Evolutionary conservation across 2,329 filamentous ascomycete genomes (phyloP).

Genomic region (Clonostachys byssicola): DNA sequence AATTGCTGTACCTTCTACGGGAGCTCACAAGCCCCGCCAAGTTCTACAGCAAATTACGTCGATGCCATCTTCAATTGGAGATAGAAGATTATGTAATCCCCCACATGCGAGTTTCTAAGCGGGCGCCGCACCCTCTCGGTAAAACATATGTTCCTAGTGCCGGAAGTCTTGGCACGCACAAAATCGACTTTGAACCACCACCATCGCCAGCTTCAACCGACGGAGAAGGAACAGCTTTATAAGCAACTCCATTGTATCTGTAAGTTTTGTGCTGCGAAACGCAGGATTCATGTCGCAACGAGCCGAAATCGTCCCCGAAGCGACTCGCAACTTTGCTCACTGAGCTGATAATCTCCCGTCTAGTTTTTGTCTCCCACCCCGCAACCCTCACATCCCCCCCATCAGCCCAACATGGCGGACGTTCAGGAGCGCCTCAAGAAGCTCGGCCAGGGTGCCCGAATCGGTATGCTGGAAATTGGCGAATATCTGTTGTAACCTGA

Average conservation of each 20-base stretch:
- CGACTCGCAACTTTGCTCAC: not conserved
- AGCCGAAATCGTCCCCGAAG: not conserved
- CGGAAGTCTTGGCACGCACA: slow-evolving; percentile 42
- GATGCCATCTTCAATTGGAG: too few relatives aligned
- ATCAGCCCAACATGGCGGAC: slow-evolving; percentile 43
- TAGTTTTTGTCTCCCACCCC: slow-evolving; percentile 6
- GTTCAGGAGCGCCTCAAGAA: slow-evolving; percentile 57
- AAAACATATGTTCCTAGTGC: slow-evolving; percentile 31
- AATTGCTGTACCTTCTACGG: too few relatives aligned
- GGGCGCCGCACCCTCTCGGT: slow-evolving; percentile 11
- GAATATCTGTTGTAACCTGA: slow-evolving; percentile 7
- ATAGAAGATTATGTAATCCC: too few relatives aligned
- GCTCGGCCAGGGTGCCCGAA: slow-evolving; percentile 50
- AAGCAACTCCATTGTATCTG: slow-evolving; percentile 23
- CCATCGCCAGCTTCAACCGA: slow-evolving; percentile 18
- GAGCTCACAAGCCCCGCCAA: too few relatives aligned
- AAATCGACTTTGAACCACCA: slow-evolving; percentile 32
- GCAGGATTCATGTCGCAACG: too few relatives aligned
- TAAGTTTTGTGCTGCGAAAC: slow-evolving; percentile 4
- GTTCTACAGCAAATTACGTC: too few relatives aligned
- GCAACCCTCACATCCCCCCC: slow-evolving; percentile 18
- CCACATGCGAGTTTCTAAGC: too few relatives aligned
- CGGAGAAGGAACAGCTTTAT: slow-evolving; percentile 28
- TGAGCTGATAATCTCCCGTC: not conserved
- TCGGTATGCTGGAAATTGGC: slow-evolving; percentile 53